phyloP scores from a whole-genome alignment of 2,329 filamentous ascomycete species.

The Alternaria brassicae region DNA sequence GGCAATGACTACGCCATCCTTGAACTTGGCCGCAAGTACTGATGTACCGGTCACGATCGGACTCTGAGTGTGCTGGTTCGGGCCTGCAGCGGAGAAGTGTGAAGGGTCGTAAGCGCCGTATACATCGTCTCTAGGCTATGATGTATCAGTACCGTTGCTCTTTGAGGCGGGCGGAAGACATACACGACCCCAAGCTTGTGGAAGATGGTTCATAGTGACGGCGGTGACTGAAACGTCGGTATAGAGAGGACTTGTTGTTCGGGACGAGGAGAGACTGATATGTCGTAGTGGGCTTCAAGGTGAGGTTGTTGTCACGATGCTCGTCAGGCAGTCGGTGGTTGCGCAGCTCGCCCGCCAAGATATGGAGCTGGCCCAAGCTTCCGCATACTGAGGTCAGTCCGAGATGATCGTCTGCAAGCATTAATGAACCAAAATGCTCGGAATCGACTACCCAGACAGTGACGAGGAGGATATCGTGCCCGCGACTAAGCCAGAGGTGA shows the following conservation, averaged over 20 bases:
- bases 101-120: conserved; percentile 93
- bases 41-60: conserved; percentile 97
- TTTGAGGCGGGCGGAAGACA: conserved; percentile 35
- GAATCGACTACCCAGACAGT: conserved; percentile 55
- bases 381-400: conserved; percentile 16
- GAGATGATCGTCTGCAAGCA: conserved; percentile 7
- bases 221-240: conserved; percentile 1
- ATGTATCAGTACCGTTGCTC: conserved; percentile 32
- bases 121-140: conserved; percentile 91
- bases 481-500: conserved; percentile 49
- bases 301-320: conserved; percentile 30
- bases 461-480: conserved; percentile 55
- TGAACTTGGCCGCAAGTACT: conserved; percentile 93
- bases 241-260: not conserved
- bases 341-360: conserved; percentile 27
- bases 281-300: conserved; percentile 24
- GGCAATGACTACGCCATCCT: conserved; percentile 93
- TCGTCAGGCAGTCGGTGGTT: conserved; percentile 41
- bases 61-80: conserved; percentile 81
- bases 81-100: conserved; percentile 75
- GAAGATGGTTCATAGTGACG: conserved; percentile 68
- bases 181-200: conserved; percentile 71
- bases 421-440: conserved; percentile 46
- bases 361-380: conserved; percentile 40
- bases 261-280: conserved; percentile 3